phyloP scores from a whole-genome alignment of 1,139 yeast genomes.

The Lodderomyces metapsilosis region DNA sequence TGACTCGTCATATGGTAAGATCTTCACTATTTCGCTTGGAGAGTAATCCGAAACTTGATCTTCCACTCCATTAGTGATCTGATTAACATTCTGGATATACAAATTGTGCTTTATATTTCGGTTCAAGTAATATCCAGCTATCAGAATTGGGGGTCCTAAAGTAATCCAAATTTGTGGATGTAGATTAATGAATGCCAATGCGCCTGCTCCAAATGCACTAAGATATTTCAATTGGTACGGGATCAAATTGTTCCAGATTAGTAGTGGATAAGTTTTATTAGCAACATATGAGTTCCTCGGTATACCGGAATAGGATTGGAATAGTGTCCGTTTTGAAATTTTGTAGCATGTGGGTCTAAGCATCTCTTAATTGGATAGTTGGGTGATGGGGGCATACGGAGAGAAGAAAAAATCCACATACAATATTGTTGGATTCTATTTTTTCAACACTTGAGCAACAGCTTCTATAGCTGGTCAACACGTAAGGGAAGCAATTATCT shows the following conservation, averaged over 20 bases:
- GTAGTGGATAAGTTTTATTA: constrained; percentile 22
- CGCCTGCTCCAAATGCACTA: constrained; percentile 24
- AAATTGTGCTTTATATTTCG: constrained; percentile 14
- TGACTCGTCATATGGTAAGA: constrained; percentile 35
- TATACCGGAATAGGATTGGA: constrained; percentile 17
- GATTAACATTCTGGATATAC: constrained; percentile 12
- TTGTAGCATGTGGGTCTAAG: not conserved
- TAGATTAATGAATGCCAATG: constrained; percentile 32
- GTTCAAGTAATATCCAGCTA: constrained; percentile 27
- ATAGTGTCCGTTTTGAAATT: constrained; percentile 1
- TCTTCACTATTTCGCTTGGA: constrained; percentile 17
- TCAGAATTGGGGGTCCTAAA: constrained; percentile 35
- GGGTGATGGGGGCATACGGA: too few relatives aligned
- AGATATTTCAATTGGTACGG: constrained; percentile 32
- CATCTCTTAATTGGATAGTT: too few relatives aligned
- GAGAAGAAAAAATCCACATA: too few relatives aligned
- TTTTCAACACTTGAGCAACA: too few relatives aligned
- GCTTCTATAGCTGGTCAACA: too few relatives aligned
- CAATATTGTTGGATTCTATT: too few relatives aligned
- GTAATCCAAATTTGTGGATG: constrained; percentile 38
- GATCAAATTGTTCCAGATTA: constrained; percentile 28
- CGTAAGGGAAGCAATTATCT: too few relatives aligned
- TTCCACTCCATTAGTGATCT: not conserved
- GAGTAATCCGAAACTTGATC: not conserved
- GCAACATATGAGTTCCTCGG: constrained; percentile 35